phyloP scores from a whole-genome alignment of 371 early-diverging fungal species.

The Mucor lusitanicus region DNA sequence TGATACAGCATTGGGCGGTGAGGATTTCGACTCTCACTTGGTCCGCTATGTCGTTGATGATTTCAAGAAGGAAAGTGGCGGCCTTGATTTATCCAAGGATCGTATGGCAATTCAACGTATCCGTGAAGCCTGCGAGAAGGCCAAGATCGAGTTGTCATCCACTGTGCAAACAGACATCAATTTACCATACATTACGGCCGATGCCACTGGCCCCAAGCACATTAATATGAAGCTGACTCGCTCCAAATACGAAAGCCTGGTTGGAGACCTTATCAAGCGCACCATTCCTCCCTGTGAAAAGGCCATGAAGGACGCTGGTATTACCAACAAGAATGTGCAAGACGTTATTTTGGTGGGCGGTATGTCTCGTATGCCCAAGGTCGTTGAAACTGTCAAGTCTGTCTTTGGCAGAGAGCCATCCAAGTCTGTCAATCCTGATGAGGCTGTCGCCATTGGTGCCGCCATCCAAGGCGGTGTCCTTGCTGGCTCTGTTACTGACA shows the following conservation, averaged over 20 bases:
- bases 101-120: conserved; percentile 88
- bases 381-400: conserved; percentile 85
- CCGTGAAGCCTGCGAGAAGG: conserved; percentile 93
- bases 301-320: conserved; percentile 92
- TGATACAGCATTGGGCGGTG: conserved; percentile 96
- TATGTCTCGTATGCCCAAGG: conserved; percentile 97
- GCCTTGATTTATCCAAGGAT: conserved; percentile 74
- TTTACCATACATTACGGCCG: conserved; percentile 90
- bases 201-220: conserved; percentile 92
- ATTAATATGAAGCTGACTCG: conserved; percentile 89
- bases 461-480: conserved; percentile 98
- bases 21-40: conserved; percentile 93
- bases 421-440: conserved; percentile 98
- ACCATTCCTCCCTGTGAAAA: conserved; percentile 93
- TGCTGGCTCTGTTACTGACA: conserved; percentile 85
- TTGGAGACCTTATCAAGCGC: conserved; percentile 76
- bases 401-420: conserved; percentile 87
- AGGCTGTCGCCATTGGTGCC: conserved; percentile 99
- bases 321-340: conserved; percentile 76
- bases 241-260: conserved; percentile 86
- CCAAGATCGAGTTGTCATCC: conserved; percentile 93
- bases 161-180: conserved; percentile 89
- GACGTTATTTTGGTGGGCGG: conserved; percentile 99
- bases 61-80: conserved; percentile 81
- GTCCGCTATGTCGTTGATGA: conserved; percentile 78